These are phyloP conservation scores for Mucor lusitanicus DNA, from an alignment of 371 early-diverging fungal genomes.

Conservation along the genomic window DNA sequence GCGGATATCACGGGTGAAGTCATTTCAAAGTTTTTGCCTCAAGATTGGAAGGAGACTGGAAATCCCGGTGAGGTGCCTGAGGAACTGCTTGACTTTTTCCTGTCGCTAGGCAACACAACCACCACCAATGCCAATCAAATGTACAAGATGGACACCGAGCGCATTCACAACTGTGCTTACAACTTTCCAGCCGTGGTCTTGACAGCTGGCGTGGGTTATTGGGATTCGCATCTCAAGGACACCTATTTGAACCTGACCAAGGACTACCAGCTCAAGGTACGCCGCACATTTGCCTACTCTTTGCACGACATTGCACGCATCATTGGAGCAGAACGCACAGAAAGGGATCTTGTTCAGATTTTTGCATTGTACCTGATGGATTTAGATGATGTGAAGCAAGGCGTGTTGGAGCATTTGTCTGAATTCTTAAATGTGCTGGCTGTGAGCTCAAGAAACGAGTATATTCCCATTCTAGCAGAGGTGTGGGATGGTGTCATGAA, in stretches of 20 bases:
- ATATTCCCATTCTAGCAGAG: constrained; percentile 42
- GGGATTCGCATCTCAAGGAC: constrained; percentile 42
- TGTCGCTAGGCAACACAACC: constrained; percentile 36
- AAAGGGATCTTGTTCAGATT: constrained; percentile 51
- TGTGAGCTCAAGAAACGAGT: constrained; percentile 36
- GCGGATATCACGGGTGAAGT: constrained; percentile 53
- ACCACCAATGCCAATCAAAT: constrained; percentile 31
- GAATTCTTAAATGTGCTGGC: constrained; percentile 50
- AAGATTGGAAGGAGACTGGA: constrained; percentile 34
- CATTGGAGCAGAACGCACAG: constrained; percentile 53
- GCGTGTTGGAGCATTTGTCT: constrained; percentile 49
- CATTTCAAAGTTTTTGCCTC: constrained; percentile 48
- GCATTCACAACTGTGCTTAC: constrained; percentile 51
- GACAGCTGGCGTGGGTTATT: constrained; percentile 47
- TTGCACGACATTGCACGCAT: constrained; percentile 54
- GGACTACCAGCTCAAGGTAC: constrained; percentile 48
- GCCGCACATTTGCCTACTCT: constrained; percentile 52
- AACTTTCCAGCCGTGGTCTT: constrained; percentile 57
- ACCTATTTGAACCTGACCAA: constrained; percentile 40
- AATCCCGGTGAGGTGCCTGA: constrained; percentile 32
- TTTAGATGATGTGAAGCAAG: constrained; percentile 54
- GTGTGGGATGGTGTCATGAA: constrained; percentile 51
- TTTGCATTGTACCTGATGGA: constrained; percentile 55
- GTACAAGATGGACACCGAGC: constrained; percentile 41
- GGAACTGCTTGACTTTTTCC: constrained; percentile 38